Conservation (phyloP, 148 eudicot species). For the Chenopodium berlandieri region DNA sequence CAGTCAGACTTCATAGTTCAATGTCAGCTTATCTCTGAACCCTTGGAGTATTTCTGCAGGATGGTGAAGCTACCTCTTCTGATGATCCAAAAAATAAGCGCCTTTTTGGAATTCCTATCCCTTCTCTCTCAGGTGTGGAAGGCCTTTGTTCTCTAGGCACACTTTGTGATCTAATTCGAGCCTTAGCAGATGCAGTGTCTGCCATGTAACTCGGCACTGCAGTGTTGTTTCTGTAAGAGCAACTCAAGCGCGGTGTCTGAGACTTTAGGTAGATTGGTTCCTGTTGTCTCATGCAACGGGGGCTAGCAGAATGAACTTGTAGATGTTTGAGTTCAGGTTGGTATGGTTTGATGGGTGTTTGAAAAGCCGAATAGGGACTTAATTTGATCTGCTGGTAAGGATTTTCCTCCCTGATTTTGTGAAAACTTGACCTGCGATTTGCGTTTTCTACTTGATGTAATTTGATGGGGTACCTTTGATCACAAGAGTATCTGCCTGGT, state of each 20-base stretch:
- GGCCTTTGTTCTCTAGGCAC: constrained; percentile 61
- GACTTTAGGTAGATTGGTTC: constrained; percentile 30
- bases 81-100: constrained; percentile 43
- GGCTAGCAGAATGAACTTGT: constrained; percentile 41
- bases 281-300: constrained; percentile 37
- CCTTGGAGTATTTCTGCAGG: constrained; percentile 23
- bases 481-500: constrained; percentile 43
- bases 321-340: constrained; percentile 34
- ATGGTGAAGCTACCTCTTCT: constrained; percentile 35
- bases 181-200: constrained; percentile 70
- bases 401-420: constrained; percentile 14
- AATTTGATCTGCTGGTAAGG: constrained; percentile 21
- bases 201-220: constrained; percentile 73
- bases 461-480: constrained; percentile 43
- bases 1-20: background rate
- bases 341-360: constrained; percentile 33
- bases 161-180: constrained; percentile 57
- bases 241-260: constrained; percentile 36
- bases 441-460: constrained; percentile 41
- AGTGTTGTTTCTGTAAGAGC: constrained; percentile 19
- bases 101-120: constrained; percentile 41
- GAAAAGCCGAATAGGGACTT: constrained; percentile 18
- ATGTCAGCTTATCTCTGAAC: constrained; percentile 20
- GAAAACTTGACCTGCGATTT: constrained; percentile 20
- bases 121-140: constrained; percentile 47